A percentile compares a stretch with the other conserved stretches of the same genome.
Conservation (phyloP, 495 filamentous ascomycete genomes). For the Annulohypoxylon nitens region DNA sequence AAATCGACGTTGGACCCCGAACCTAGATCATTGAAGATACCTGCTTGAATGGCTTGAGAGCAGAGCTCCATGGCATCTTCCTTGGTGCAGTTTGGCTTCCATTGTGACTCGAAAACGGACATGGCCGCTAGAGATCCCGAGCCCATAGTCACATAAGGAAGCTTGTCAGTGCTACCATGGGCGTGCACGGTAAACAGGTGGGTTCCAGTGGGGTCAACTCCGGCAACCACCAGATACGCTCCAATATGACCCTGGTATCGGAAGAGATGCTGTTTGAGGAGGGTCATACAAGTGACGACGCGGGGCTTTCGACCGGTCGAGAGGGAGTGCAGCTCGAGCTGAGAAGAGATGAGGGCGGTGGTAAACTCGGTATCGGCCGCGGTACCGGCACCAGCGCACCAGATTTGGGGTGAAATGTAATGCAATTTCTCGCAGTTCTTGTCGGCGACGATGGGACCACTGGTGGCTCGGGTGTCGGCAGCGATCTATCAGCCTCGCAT, state of each 20-base stretch:
- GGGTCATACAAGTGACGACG: conserved; percentile 99
- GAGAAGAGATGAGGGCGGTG: conserved; percentile 96
- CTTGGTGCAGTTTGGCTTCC: conserved; percentile 82
- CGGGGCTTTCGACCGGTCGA: conserved; percentile 96
- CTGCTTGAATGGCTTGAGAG: conserved; percentile 90
- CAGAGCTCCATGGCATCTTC: conserved; percentile 87
- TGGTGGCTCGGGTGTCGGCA: conserved; percentile 97
- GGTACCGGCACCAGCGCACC: conserved; percentile 98
- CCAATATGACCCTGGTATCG: conserved; percentile 97
- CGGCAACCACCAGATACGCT: conserved; percentile 97
- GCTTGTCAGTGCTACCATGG: conserved; percentile 97
- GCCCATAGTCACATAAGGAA: conserved; percentile 99
- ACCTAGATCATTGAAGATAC: conserved; percentile 99
- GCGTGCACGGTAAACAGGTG: conserved; percentile 98
- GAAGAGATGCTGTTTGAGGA: conserved; percentile 99
- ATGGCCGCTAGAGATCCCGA: conserved; percentile 96
- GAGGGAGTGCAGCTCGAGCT: conserved; percentile 95
- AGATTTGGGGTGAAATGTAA: conserved; percentile 98
- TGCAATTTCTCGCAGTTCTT: conserved; percentile 99
- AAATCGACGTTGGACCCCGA: conserved; percentile 98
- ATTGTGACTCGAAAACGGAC: conserved; percentile 97
- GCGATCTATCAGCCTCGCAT: conserved; percentile 73
- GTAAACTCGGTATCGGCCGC: conserved; percentile 99
- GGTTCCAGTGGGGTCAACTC: conserved; percentile 96
- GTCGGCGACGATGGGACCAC: conserved; percentile 98